Conservation (phyloP, 345 rosid genomes). For the Erucastrum elatum region DNA sequence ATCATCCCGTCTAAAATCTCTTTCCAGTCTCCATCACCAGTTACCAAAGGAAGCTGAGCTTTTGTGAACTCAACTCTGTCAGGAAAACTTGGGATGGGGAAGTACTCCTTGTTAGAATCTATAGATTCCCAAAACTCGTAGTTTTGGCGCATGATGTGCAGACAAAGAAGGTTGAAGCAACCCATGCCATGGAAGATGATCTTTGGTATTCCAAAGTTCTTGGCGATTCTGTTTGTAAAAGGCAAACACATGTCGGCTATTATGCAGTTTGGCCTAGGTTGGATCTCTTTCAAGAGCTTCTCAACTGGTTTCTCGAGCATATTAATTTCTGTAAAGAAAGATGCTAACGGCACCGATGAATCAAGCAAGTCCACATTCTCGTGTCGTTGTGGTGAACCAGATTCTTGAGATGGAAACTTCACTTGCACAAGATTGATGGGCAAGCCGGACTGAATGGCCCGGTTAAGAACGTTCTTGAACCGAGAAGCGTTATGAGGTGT, state of each 20-base stretch:
- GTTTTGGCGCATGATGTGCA: conserved; percentile 15
- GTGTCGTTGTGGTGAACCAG: conserved; percentile 23
- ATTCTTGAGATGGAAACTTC: conserved; percentile 34
- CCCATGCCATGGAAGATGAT: conserved; percentile 53
- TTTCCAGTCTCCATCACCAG: not conserved
- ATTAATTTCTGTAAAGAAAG: conserved; percentile 25
- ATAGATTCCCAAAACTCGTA: conserved; percentile 9
- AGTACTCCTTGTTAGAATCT: conserved; percentile 22
- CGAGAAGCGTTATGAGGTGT: conserved; percentile 48
- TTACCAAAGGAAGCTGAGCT: not conserved
- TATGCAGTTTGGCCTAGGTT: conserved; percentile 50
- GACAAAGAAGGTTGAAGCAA: conserved; percentile 39
- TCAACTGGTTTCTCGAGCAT: conserved; percentile 34
- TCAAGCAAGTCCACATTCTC: conserved; percentile 39
- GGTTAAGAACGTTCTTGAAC: conserved; percentile 28
- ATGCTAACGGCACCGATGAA: not conserved
- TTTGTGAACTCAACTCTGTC: conserved; percentile 43
- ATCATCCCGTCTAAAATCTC: conserved; percentile 2
- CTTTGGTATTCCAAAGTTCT: conserved; percentile 49
- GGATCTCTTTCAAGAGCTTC: conserved; percentile 39
- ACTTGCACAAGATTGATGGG: conserved; percentile 28
- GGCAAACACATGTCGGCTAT: conserved; percentile 53
- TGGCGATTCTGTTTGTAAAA: conserved; percentile 43
- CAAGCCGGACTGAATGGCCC: conserved; percentile 39
- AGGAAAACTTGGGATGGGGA: conserved; percentile 33